Percentiles rank a stretch among this genome's conserved stretches.
phyloP scores from a whole-genome alignment of 208 protist species.

The Acanthamoeba triangularis region DNA sequence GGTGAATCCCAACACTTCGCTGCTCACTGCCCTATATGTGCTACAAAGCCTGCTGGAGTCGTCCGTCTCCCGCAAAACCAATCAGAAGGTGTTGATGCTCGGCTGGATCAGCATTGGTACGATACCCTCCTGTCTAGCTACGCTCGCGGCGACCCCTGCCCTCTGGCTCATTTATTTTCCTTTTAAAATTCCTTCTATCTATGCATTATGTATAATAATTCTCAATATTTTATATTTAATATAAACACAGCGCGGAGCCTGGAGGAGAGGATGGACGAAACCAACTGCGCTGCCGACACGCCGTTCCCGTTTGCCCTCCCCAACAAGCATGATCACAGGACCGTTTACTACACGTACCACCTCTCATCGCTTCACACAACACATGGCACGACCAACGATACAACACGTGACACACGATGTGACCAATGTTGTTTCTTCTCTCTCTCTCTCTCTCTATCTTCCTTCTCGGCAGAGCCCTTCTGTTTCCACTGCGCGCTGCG shows the following conservation, averaged over 20 bases:
- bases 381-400: too few species aligned
- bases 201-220: too few species aligned
- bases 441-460: too few species aligned
- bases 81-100: conserved; percentile 25
- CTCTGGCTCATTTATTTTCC: too few species aligned
- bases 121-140: too few species aligned
- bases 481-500: neutral
- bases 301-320: conserved; percentile 37
- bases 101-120: neutral
- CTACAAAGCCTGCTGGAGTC: conserved; percentile 48
- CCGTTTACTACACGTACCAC: conserved; percentile 4
- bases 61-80: neutral
- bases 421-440: too few species aligned
- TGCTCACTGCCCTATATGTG: conserved; percentile 1
- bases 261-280: conserved; percentile 32
- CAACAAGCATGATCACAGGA: conserved; percentile 16
- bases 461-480: neutral
- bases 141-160: too few species aligned
- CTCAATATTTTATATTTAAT: too few species aligned
- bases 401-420: too few species aligned
- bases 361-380: too few species aligned
- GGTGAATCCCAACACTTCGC: conserved; percentile 13
- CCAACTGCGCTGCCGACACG: conserved; percentile 10
- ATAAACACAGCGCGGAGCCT: neutral
- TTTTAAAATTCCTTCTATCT: too few species aligned